These are phyloP conservation scores for Dillenia turbinata DNA, from an alignment of 164 flowering plant genomes.

Conservation along the genomic window DNA sequence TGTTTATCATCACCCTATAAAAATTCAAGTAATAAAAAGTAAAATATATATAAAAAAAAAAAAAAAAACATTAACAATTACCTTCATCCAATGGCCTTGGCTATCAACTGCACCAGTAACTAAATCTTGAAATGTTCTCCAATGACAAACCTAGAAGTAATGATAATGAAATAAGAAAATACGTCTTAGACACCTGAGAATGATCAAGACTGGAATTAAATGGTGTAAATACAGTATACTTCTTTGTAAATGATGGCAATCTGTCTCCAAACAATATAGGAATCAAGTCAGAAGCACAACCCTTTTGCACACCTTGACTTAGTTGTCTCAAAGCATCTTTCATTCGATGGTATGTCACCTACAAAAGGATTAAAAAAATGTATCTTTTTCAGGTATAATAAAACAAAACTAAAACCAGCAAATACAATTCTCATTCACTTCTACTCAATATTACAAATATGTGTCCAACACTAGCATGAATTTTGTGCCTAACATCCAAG, in stretches of 20 bases:
- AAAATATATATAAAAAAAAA: too few species aligned
- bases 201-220: slow-evolving; percentile 76
- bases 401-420: too few species aligned
- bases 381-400: not conserved
- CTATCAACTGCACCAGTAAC: too few species aligned
- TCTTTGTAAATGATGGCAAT: slow-evolving; percentile 58
- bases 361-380: slow-evolving; percentile 12
- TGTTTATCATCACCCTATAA: too few species aligned
- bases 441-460: too few species aligned
- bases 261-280: slow-evolving; percentile 93
- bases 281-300: slow-evolving; percentile 88
- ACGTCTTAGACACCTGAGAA: slow-evolving; percentile 61
- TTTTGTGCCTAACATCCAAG: too few species aligned
- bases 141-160: not conserved
- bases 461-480: too few species aligned
- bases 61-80: too few species aligned
- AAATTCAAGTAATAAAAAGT: too few species aligned
- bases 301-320: slow-evolving; percentile 86
- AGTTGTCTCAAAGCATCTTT: slow-evolving; percentile 85
- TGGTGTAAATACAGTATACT: slow-evolving; percentile 54
- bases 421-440: too few species aligned
- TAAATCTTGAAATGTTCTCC: too few species aligned
- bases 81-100: too few species aligned
- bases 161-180: not conserved
- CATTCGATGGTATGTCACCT: slow-evolving; percentile 96